phyloP scores from a whole-genome alignment of 257 asterid species.

The Asclepias syriaca region DNA sequence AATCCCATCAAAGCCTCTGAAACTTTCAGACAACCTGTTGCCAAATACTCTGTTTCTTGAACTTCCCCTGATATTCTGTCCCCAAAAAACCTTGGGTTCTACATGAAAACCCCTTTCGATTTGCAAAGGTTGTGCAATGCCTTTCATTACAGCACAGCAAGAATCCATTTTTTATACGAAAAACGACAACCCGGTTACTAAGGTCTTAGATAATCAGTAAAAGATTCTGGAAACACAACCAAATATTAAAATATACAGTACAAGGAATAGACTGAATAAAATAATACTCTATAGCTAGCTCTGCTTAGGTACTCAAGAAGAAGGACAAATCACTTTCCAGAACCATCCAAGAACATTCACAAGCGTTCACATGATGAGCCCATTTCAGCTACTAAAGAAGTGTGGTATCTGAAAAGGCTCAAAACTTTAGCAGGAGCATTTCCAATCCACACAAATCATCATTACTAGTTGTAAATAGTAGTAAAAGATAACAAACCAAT shows the following conservation, averaged over 20 bases:
- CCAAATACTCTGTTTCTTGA: slow-evolving; percentile 30
- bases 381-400: not conserved
- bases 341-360: slow-evolving; percentile 9
- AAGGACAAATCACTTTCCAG: not conserved
- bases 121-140: slow-evolving; percentile 29
- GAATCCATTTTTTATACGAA: slow-evolving; percentile 40
- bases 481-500: not conserved
- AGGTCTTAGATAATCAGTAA: slow-evolving; percentile 8
- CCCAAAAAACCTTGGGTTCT: slow-evolving; percentile 36
- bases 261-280: not conserved
- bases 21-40: slow-evolving; percentile 21
- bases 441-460: not conserved
- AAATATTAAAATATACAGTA: not conserved
- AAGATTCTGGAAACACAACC: slow-evolving; percentile 13
- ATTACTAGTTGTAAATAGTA: not conserved
- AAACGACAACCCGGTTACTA: slow-evolving; percentile 7
- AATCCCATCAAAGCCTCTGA: slow-evolving; percentile 22
- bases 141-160: slow-evolving; percentile 45
- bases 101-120: slow-evolving; percentile 18
- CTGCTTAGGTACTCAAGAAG: not conserved
- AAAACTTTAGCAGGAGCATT: not conserved
- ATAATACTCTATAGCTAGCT: not conserved
- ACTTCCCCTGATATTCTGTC: slow-evolving; percentile 37
- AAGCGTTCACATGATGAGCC: slow-evolving; percentile 1
- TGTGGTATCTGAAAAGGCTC: slow-evolving; percentile 6